Conservation (phyloP, 1,139 yeast species). For the Nadsonia starkeyi-henricii region DNA sequence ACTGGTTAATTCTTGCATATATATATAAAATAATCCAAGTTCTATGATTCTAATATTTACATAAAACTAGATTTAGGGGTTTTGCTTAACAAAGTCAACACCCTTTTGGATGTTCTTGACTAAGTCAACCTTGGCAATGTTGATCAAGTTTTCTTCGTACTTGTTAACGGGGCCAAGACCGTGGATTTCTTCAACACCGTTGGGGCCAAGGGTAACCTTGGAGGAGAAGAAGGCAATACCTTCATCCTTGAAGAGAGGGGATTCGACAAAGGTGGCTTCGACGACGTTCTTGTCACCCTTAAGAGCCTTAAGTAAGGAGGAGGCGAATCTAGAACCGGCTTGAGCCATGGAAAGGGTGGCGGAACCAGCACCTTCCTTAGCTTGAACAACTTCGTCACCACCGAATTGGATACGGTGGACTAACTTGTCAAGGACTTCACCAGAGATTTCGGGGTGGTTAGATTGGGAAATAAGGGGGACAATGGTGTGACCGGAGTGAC, state of each 20-base stretch:
- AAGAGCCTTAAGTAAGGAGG: conserved; percentile 61
- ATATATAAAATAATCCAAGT: background rate
- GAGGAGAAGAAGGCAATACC: conserved; percentile 90
- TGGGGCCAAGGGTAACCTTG: conserved; percentile 75
- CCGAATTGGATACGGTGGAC: conserved; percentile 94
- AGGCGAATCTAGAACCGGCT: conserved; percentile 93
- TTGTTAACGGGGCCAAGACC: conserved; percentile 66
- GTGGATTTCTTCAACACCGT: conserved; percentile 75
- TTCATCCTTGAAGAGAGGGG: conserved; percentile 70
- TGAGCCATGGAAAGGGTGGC: conserved; percentile 98
- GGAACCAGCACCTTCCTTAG: conserved; percentile 97
- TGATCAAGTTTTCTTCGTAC: conserved; percentile 61
- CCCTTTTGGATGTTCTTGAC: conserved; percentile 63
- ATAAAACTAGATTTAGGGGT: conserved; percentile 21
- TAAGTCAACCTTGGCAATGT: conserved; percentile 28
- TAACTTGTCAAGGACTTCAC: conserved; percentile 45
- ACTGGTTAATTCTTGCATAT: background rate
- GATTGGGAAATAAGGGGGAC: conserved; percentile 83
- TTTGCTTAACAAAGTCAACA: conserved; percentile 35
- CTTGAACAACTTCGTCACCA: conserved; percentile 98
- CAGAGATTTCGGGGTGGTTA: conserved; percentile 35
- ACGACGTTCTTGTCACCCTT: conserved; percentile 33
- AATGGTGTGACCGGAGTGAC: conserved; percentile 97
- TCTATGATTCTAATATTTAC: conserved; percentile 4
- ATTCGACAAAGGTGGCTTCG: conserved; percentile 49